phyloP scores from a whole-genome alignment of 1,139 yeast genomes.

The Lizanozyma gosingica region DNA sequence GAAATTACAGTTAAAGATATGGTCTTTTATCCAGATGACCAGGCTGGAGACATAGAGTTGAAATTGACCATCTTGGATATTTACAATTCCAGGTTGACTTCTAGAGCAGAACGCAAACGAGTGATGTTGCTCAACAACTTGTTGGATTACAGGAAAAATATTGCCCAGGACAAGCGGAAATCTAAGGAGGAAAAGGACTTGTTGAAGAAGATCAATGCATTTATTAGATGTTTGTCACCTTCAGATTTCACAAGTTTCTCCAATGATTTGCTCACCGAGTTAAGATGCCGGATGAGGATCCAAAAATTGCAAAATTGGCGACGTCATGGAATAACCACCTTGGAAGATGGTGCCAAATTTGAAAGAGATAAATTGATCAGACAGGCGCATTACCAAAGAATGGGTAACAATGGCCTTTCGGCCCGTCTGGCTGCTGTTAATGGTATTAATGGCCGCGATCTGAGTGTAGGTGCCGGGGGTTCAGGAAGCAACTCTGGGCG shows the following conservation, averaged over 20 bases:
- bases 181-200: constrained; percentile 86
- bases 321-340: constrained; percentile 72
- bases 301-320: constrained; percentile 93
- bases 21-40: constrained; percentile 91
- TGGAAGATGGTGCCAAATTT: constrained; percentile 77
- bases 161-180: constrained; percentile 67
- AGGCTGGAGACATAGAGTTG: constrained; percentile 77
- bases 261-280: constrained; percentile 66
- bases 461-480: constrained; percentile 15
- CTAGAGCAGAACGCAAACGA: constrained; percentile 90
- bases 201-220: constrained; percentile 65
- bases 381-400: constrained; percentile 50
- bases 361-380: constrained; percentile 78
- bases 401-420: constrained; percentile 26
- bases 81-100: constrained; percentile 78
- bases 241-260: constrained; percentile 71
- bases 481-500: constrained; percentile 3
- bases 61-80: constrained; percentile 82
- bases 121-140: constrained; percentile 66
- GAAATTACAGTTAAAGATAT: constrained; percentile 90
- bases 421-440: background rate
- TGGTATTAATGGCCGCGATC: constrained; percentile 17
- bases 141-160: constrained; percentile 77
- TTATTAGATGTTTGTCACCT: constrained; percentile 71
- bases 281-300: constrained; percentile 71